Conservation (phyloP, 2,329 filamentous ascomycete genomes). For the Coleophoma cylindrospora region DNA sequence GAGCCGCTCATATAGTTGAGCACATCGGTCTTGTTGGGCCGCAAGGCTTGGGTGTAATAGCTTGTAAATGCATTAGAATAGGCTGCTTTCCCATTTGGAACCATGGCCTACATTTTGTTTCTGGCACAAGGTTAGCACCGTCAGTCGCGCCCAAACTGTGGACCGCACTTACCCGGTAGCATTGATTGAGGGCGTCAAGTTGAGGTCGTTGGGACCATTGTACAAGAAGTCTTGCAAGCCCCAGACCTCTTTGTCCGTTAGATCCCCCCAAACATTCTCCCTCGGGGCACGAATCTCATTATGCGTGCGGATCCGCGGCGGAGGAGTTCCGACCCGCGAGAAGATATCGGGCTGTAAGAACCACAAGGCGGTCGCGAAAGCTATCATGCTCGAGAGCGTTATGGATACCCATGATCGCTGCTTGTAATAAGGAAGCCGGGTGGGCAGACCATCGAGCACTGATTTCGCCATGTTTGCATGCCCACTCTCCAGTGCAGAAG, state of each 20-base stretch:
- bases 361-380: neutral
- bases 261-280: neutral
- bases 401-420: slow-evolving; percentile 1
- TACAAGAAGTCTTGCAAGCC: neutral
- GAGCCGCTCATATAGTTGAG: neutral
- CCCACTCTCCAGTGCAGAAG: too few species aligned
- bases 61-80: neutral
- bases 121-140: neutral
- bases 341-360: neutral
- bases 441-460: neutral
- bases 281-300: neutral
- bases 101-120: neutral
- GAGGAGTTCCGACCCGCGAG: too few species aligned
- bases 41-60: neutral
- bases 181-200: neutral
- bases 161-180: neutral
- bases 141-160: neutral
- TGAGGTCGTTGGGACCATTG: neutral
- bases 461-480: too few species aligned
- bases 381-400: neutral
- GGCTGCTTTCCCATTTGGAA: neutral
- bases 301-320: neutral
- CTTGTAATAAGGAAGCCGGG: neutral
- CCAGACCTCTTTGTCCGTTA: neutral
- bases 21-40: slow-evolving; percentile 1